These are phyloP conservation scores for Solanum piurae DNA, from an alignment of 257 asterid species.

Conservation along the genomic window DNA sequence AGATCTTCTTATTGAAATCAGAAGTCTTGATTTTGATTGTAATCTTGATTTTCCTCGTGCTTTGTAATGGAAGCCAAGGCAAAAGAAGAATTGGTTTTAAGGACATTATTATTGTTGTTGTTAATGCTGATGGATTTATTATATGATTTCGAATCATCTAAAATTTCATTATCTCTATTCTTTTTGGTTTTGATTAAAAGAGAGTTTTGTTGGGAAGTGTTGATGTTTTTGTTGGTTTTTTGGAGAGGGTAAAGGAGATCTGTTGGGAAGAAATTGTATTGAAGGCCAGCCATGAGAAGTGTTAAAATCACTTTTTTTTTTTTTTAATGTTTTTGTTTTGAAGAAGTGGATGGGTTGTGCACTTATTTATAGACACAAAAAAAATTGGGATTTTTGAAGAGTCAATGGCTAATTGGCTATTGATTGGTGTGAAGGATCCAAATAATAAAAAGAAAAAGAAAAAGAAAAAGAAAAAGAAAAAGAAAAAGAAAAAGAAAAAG, in stretches of 20 bases:
- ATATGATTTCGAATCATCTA: background rate
- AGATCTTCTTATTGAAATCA: background rate
- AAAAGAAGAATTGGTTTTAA: background rate
- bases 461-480: background rate
- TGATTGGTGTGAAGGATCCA: background rate
- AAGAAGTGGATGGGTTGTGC: background rate
- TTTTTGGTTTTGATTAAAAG: background rate
- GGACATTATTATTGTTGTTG: background rate
- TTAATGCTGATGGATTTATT: background rate
- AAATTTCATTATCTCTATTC: background rate
- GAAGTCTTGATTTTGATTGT: background rate
- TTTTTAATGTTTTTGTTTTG: background rate
- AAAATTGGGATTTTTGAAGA: background rate
- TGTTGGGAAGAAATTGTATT: conserved; percentile 10
- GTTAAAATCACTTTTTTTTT: background rate
- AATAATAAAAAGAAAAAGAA: background rate
- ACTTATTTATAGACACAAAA: background rate
- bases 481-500: background rate
- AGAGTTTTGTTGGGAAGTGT: background rate
- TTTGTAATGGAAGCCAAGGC: background rate
- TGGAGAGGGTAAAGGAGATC: conserved; percentile 1
- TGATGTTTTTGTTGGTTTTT: background rate
- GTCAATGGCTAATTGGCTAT: background rate
- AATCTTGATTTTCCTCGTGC: background rate
- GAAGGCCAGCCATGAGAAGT: conserved; percentile 8